Evolutionary conservation across 202 grass and related monocot genomes (phyloP).

Genomic region (Dendrocalamus latiflorus): DNA sequence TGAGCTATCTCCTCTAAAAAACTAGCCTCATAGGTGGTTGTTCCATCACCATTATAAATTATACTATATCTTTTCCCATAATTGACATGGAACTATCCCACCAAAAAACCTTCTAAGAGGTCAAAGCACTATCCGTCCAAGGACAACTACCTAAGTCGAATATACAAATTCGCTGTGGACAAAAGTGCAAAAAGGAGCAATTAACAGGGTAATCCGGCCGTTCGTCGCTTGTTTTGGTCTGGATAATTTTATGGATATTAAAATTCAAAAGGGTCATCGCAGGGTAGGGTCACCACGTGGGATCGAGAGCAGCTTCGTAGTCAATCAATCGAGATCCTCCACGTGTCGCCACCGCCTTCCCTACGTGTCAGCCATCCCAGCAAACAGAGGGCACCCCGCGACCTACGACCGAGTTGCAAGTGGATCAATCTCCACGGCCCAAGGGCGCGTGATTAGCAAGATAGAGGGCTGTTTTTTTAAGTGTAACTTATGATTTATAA

Average conservation of each 20-base stretch:
- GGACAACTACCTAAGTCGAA: neutral
- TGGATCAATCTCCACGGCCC: slow-evolving; percentile 1
- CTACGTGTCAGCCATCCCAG: neutral
- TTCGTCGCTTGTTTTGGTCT: neutral
- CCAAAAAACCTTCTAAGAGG: too few relatives aligned
- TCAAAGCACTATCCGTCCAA: neutral
- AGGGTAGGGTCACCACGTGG: slow-evolving; percentile 16
- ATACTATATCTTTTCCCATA: too few relatives aligned
- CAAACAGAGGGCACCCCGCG: neutral
- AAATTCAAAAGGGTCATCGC: neutral
- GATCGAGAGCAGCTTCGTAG: neutral
- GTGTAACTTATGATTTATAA: too few relatives aligned
- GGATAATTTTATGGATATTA: slow-evolving; percentile 22
- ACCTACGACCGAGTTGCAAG: slow-evolving; percentile 1
- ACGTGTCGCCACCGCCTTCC: neutral
- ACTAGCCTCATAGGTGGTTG: too few relatives aligned
- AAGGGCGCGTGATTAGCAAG: neutral
- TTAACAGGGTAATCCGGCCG: neutral
- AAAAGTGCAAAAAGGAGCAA: neutral
- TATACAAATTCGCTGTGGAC: neutral
- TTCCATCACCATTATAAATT: too few relatives aligned
- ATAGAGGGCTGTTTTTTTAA: neutral
- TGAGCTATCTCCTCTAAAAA: too few relatives aligned
- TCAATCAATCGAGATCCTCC: neutral
- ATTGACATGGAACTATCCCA: too few relatives aligned